Evolutionary conservation across 148 eudicot genomes (phyloP).

Genomic region (Cornus florida): DNA sequence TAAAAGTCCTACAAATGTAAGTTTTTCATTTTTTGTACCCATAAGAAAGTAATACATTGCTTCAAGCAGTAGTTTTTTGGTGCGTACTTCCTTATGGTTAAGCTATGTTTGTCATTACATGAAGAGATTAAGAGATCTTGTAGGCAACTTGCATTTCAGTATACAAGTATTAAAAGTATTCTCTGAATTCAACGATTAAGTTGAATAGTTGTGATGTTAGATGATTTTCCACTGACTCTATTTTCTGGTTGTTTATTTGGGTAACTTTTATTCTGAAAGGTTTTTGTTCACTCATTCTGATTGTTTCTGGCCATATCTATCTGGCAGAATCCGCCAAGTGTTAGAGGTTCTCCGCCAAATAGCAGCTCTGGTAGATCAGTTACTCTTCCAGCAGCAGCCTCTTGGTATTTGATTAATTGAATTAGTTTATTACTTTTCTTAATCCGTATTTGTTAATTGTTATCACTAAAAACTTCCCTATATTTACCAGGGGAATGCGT

Average conservation of each 20-base stretch:
- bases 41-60: neutral
- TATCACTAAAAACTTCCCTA: no score
- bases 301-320: conserved; percentile 12
- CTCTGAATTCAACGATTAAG: neutral
- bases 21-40: conserved; percentile 13
- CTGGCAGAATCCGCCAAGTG: conserved; percentile 49
- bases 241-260: neutral
- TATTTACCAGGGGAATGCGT: conserved; percentile 58
- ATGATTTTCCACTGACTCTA: neutral
- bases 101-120: neutral
- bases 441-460: no score
- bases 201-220: neutral
- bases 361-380: conserved; percentile 75
- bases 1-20: conserved; percentile 62
- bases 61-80: neutral
- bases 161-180: neutral
- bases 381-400: conserved; percentile 84
- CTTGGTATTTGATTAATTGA: conserved; percentile 6
- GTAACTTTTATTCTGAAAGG: neutral
- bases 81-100: neutral
- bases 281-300: conserved; percentile 16
- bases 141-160: neutral
- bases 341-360: conserved; percentile 61
- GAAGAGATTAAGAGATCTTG: neutral
- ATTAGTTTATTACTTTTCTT: no score